Base-by-base conservation (phyloP, 163 green algal species). In the Prototheca cutis region DNA sequence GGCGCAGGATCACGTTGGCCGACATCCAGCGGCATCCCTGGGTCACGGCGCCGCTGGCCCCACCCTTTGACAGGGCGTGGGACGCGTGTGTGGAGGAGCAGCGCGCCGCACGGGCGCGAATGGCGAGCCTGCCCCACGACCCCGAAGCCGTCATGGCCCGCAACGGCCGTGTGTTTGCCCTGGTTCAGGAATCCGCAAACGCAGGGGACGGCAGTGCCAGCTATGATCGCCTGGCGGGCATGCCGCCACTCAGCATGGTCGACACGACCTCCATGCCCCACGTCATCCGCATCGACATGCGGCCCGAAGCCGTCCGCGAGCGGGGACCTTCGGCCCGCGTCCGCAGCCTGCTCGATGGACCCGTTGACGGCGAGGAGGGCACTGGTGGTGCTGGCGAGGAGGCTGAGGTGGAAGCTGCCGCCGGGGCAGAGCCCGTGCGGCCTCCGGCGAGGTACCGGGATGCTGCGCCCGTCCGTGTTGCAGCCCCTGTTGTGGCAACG, bases 21-120 rank as follows among this genome's bases (percentile, higher is more conserved):
- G 56, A 72, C 34, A 93, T 96, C 75, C 77, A 77, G 58, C 25
- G 49, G 39, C 85, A 95, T 68, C 76, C 84, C 42, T 96, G 88
- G 88, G 40, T 75, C 61, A 30, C 24, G 6, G 51, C 31, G n/a
- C 28, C 21, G 48, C 53, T 61, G 23, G 28, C n/a, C 36, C 25
- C 8, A 7, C 25, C 36, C 25, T 31, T 58, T 27, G 30, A 45
- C n/a, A n/a, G 21, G 4, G 52, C 40, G 4, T 68, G 25, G 53
- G 31, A 62, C 31, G 39, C 53, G 3, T 40, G 28, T 23, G 48
- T 29, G 36, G 39, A 40, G 18, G 62, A 40, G 2, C 53, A 59
- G 36, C 7, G 30, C 27, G 23, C 51, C n/a, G 51, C 42, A 7
- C 53, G 53, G 15, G 36, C 8, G 17, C 53, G 40, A 18, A 53